Conservation (phyloP, 139 green algal species). For the Micractinium conductrix region DNA sequence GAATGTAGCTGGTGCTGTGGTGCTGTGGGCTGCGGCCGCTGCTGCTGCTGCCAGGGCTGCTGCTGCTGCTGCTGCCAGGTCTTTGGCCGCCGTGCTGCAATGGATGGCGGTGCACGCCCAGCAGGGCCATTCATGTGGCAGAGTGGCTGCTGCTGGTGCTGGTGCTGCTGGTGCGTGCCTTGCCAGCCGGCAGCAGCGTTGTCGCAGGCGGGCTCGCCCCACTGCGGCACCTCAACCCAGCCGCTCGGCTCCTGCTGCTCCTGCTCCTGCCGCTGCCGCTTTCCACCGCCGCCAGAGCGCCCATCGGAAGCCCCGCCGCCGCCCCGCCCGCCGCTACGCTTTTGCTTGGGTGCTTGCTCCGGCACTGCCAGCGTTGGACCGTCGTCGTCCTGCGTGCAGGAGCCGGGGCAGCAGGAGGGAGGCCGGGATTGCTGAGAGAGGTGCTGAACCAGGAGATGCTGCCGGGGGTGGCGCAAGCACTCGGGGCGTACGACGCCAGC, state of each 20-base stretch:
- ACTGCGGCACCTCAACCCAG: background rate
- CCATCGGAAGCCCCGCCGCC: background rate
- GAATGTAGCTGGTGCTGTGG: background rate
- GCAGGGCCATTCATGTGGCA: too few relatives aligned
- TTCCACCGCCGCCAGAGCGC: background rate
- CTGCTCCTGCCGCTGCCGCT: conserved; percentile 5
- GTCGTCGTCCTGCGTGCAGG: conserved; percentile 11
- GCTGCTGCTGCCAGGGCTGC: background rate
- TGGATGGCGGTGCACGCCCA: background rate
- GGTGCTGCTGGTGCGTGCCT: background rate
- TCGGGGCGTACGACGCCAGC: background rate
- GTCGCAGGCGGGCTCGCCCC: background rate
- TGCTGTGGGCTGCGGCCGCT: background rate
- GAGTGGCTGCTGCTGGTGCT: background rate
- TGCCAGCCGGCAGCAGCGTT: background rate
- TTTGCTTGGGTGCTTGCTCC: background rate
- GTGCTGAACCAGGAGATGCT: too few relatives aligned
- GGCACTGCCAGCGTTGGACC: conserved; percentile 18
- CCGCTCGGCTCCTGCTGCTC: background rate
- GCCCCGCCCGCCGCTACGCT: background rate
- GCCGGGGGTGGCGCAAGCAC: too few relatives aligned
- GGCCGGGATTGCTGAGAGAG: too few relatives aligned
- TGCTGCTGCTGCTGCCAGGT: background rate
- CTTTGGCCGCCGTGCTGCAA: background rate
- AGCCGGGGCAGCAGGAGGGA: background rate